These are phyloP conservation scores for Pinus albicaulis DNA, from an alignment of 75 land plant genomes.

Conservation along the genomic window DNA sequence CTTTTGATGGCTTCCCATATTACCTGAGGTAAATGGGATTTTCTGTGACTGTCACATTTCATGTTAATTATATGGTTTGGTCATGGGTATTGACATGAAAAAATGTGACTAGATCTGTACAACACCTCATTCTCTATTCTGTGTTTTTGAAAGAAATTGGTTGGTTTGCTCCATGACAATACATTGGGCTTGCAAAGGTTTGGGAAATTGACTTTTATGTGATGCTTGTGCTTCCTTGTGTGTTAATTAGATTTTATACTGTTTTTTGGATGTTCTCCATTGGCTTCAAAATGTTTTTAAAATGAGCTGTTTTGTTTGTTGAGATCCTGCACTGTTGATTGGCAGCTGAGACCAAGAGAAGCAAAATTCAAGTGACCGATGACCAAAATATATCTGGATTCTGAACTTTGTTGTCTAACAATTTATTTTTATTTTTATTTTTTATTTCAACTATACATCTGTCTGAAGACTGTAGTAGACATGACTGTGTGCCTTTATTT, in stretches of 20 bases:
- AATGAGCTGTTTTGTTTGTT: too few species aligned
- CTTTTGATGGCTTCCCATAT: constrained; percentile 68
- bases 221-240: constrained; percentile 35
- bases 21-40: constrained; percentile 45
- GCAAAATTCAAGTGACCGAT: too few species aligned
- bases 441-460: too few species aligned
- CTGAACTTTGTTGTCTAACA: constrained; percentile 52
- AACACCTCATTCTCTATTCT: constrained; percentile 8
- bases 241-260: constrained; percentile 18
- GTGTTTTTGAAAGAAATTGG: constrained; percentile 15
- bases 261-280: too few species aligned
- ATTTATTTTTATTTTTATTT: not conserved
- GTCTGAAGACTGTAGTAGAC: too few species aligned
- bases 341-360: too few species aligned
- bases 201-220: constrained; percentile 28
- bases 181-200: constrained; percentile 32
- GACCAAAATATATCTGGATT: too few species aligned
- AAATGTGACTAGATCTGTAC: constrained; percentile 23
- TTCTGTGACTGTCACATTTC: too few species aligned
- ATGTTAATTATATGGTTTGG: too few species aligned
- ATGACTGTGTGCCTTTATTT: too few species aligned
- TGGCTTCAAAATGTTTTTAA: too few species aligned
- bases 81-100: constrained; percentile 20
- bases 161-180: constrained; percentile 29
- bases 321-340: too few species aligned